These are phyloP conservation scores for Penicillium tannophilum DNA, from an alignment of 495 filamentous ascomycete genomes.

Conservation along the genomic window DNA sequence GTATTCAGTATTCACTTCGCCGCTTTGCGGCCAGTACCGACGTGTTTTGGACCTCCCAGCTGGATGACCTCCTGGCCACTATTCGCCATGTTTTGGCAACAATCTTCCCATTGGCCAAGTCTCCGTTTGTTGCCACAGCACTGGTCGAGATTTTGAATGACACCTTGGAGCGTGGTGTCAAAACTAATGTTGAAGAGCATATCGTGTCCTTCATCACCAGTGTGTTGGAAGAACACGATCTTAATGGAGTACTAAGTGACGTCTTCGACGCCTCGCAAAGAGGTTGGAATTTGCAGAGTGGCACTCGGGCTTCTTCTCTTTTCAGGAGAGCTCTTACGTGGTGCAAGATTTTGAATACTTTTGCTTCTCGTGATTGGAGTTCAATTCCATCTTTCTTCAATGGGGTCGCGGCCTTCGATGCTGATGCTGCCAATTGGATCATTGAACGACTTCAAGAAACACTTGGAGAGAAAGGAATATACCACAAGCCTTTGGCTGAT, in stretches of 20 bases:
- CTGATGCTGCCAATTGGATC: conserved; percentile 45
- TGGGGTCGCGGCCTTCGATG: conserved; percentile 34
- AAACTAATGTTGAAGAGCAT: conserved; percentile 33
- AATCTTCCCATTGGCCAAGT: conserved; percentile 34
- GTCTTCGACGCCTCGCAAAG: conserved; percentile 33
- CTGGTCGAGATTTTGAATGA: conserved; percentile 48
- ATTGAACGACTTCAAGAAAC: conserved; percentile 33
- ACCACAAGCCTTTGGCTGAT: conserved; percentile 25
- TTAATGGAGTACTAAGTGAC: conserved; percentile 31
- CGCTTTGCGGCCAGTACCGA: conserved; percentile 36
- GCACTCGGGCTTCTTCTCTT: conserved; percentile 42
- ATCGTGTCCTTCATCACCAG: conserved; percentile 25
- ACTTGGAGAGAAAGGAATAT: conserved; percentile 23
- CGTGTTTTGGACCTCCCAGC: conserved; percentile 35
- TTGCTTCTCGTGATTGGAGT: conserved; percentile 21
- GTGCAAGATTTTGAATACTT: conserved; percentile 33
- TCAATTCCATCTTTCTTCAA: conserved; percentile 29
- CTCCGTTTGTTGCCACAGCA: conserved; percentile 42
- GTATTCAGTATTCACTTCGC: conserved; percentile 50
- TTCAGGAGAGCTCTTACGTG: conserved; percentile 43
- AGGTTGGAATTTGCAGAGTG: conserved; percentile 37
- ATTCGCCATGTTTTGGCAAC: conserved; percentile 31
- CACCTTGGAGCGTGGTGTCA: conserved; percentile 35
- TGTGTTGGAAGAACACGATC: conserved; percentile 31
- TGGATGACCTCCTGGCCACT: conserved; percentile 29